Evolutionary conservation across 2,329 filamentous ascomycete species (phyloP).

Genomic region (Amauroascus verrucosus): DNA sequence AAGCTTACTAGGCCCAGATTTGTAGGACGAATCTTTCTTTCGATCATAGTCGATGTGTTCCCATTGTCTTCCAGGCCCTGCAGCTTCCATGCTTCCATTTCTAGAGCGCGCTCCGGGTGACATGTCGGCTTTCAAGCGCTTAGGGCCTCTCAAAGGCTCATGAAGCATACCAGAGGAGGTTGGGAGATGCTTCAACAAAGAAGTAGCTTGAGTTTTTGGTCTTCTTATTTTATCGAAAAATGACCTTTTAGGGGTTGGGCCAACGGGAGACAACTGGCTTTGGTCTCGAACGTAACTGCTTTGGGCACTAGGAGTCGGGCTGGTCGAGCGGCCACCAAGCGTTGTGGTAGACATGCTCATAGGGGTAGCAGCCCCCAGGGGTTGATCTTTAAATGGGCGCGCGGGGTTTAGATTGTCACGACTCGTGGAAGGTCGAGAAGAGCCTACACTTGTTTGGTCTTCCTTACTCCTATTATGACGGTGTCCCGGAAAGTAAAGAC

Average conservation of each 20-base stretch:
- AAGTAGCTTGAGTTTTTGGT: constrained; percentile 37
- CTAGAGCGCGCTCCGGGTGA: constrained; percentile 27
- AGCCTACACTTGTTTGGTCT: constrained; percentile 31
- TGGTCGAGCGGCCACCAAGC: constrained; percentile 56
- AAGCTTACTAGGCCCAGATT: constrained; percentile 27
- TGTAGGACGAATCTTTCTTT: constrained; percentile 28
- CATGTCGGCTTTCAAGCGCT: constrained; percentile 24
- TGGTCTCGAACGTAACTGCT: constrained; percentile 48
- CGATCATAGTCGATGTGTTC: constrained; percentile 30
- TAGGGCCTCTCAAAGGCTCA: constrained; percentile 22
- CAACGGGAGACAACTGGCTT: constrained; percentile 32
- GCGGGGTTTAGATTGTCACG: constrained; percentile 20
- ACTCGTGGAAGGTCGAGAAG: constrained; percentile 19
- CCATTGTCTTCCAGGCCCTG: constrained; percentile 15
- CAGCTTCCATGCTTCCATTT: constrained; percentile 23
- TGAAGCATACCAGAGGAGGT: constrained; percentile 23
- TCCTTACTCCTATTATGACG: constrained; percentile 49
- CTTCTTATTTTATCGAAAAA: constrained; percentile 46
- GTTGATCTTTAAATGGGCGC: constrained; percentile 39
- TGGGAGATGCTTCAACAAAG: constrained; percentile 25
- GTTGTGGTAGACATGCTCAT: constrained; percentile 35
- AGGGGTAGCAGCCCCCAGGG: constrained; percentile 15
- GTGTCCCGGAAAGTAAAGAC: constrained; percentile 37
- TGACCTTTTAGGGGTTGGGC: constrained; percentile 35
- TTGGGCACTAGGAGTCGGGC: constrained; percentile 67